A percentile compares a stretch with the other conserved stretches of the same genome.
Conservation (phyloP, 2,329 filamentous ascomycete genomes). For the Macroventuria anomochaeta region DNA sequence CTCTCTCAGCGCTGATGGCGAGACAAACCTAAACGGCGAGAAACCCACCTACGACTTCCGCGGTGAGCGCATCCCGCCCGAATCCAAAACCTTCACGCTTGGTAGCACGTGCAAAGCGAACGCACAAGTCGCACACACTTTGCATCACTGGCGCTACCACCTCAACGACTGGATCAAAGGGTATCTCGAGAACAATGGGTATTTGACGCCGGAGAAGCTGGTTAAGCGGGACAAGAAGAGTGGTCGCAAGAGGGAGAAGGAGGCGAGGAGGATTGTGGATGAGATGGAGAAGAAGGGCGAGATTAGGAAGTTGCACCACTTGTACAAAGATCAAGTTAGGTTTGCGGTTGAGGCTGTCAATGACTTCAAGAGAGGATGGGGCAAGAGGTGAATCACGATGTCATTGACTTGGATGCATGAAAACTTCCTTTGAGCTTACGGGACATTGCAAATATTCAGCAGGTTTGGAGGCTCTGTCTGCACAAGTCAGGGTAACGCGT, state of each 20-base stretch:
- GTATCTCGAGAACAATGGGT: constrained; percentile 64
- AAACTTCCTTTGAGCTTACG: too few species aligned
- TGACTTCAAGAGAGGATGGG: constrained; percentile 34
- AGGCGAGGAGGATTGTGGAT: constrained; percentile 69
- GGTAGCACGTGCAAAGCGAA: constrained; percentile 62
- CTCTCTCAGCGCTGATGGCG: constrained; percentile 36
- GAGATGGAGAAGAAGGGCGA: constrained; percentile 66
- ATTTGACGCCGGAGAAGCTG: constrained; percentile 64
- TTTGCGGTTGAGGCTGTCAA: constrained; percentile 42
- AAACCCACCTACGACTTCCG: constrained; percentile 33
- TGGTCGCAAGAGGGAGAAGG: constrained; percentile 63
- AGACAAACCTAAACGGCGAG: constrained; percentile 29
- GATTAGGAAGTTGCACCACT: constrained; percentile 66
- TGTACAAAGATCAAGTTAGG: constrained; percentile 67
- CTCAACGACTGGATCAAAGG: constrained; percentile 75
- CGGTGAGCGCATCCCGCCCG: constrained; percentile 39
- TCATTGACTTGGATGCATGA: too few species aligned
- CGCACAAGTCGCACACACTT: constrained; percentile 72
- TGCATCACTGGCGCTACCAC: constrained; percentile 77
- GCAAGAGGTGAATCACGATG: constrained; percentile 22
- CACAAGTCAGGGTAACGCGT: too few species aligned
- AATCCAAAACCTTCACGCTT: constrained; percentile 37
- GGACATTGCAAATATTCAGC: too few species aligned
- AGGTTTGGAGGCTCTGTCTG: too few species aligned
- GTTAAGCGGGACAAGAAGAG: constrained; percentile 68